Conservation (phyloP, 1,284 basidiomycete genomes). For the Trametes versicolor region DNA sequence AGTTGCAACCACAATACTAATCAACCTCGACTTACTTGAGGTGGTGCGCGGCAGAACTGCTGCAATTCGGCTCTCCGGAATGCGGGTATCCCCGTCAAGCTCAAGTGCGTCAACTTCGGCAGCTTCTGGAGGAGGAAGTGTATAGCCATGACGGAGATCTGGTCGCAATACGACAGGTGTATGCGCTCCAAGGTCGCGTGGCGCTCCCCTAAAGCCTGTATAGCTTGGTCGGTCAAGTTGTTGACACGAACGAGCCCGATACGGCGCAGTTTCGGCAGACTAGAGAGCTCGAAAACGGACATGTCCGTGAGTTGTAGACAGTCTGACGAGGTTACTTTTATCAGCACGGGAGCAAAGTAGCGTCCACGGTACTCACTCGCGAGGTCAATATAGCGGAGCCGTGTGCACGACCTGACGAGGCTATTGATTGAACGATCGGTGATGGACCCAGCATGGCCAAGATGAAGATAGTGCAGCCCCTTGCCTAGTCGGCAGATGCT, state of each 20-base stretch:
- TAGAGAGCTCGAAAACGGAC: slow-evolving; percentile 92
- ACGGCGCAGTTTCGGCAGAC: slow-evolving; percentile 90
- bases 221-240: slow-evolving; percentile 93
- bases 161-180: slow-evolving; percentile 97
- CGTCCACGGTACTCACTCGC: slow-evolving; percentile 74
- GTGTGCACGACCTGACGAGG: slow-evolving; percentile 88
- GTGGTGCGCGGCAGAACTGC: slow-evolving; percentile 90
- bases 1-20: background rate
- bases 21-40: slow-evolving; percentile 65
- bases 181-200: slow-evolving; percentile 92
- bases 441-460: slow-evolving; percentile 91
- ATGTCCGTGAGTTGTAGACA: slow-evolving; percentile 92
- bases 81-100: slow-evolving; percentile 94
- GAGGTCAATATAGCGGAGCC: slow-evolving; percentile 97
- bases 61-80: slow-evolving; percentile 91
- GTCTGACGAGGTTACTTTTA: slow-evolving; percentile 55
- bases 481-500: slow-evolving; percentile 90
- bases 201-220: slow-evolving; percentile 86
- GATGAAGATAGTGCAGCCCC: slow-evolving; percentile 94
- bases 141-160: slow-evolving; percentile 91
- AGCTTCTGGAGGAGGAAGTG: slow-evolving; percentile 91
- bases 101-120: slow-evolving; percentile 92
- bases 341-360: background rate
- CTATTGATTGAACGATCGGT: slow-evolving; percentile 91
- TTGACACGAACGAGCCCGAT: slow-evolving; percentile 95